Base-by-base conservation (phyloP, 192 early-diverging fungal genomes). In the Lobosporangium transversale region DNA sequence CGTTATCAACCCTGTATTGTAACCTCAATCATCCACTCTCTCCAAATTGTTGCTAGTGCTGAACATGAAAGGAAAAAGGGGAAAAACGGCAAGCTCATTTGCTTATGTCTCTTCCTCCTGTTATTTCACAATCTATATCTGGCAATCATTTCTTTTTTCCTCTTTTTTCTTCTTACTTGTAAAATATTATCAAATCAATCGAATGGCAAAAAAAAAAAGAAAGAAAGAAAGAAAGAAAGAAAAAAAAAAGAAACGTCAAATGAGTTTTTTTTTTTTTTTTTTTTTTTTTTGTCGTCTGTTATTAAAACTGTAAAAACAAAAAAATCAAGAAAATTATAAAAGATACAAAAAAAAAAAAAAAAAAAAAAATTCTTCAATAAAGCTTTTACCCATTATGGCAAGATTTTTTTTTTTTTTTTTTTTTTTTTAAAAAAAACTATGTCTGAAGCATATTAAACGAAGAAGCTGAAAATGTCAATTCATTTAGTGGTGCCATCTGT, bases 171-270 rank as follows among this genome's bases (percentile, higher is more conserved):
- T 14, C 55, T 21, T 43, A 18, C 33, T 21, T 42, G 40, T 29
- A 23, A 17, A 29, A 44, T 23, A 29, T 24, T 49, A 37, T 20
- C 11, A 42, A 44, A 20, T 1, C 35, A 56, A 12, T 44, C 29
- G 30, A 44, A 58, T 24, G 15, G 8, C 17, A 31, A 40, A 17
- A 3, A 55, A 4, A 55, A 55, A 55, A 24, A 55, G 24, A 49
- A n/a, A 50, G 29, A 50, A 50, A 31, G 51, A 31, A 53, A 30
- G 32, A 53, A 53, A 32, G 32, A 53, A 52, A 63, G 53, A 36
- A 52, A 52, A 50, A 62, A 53, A 36, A 33, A 47, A 42, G 30
- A 61, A 61, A 23, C 29, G 42, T 45, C 8, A 37, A 44, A 43
- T 24, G 18, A 36, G 8, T 26, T 21, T 21, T 37, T 37, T 47